Base-by-base conservation (phyloP, 257 asterid species). In the Lycium ferocissimum region DNA sequence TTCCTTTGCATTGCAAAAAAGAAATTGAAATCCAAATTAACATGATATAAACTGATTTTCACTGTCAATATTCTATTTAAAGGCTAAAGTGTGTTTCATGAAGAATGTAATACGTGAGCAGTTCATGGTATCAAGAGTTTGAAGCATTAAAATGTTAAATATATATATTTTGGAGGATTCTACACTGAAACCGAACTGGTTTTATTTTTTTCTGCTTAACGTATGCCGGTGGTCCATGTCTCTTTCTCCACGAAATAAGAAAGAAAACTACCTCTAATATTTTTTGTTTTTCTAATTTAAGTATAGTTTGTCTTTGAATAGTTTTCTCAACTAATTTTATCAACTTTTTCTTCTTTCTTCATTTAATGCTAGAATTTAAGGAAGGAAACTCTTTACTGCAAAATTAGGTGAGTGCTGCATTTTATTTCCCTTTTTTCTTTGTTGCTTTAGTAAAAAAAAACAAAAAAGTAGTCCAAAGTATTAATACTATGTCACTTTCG, bases 301-400 rank as follows among this genome's bases (percentile, higher is more conserved):
- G 7, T 75, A 75, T 75, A 75, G 13, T 75, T 75, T 75, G 61
- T 75, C 61, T 49, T 47, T 75, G 43, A 47, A 20, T 84, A 78
- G 71, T 54, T 83, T 75, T 84, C 89, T 88, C 92, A 89, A 89
- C 89, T 65, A 86, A 91, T 84, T 62, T 75, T 85, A 76, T 85
- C 85, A 43, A 86, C 43, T 86, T 76, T 22, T 7, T 84, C 12
- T 67, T 57, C 61, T 15, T 83, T 73, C 65, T 13, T 81, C 86
- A 89, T 91, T 91, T 1, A 89, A 81, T 91, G 92, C 90, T 54
- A 20, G 47, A 87, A 86, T 67, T 89, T 85, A 85, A 81, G 81
- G 70, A 45, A 82, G 0, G 73, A 18, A 78, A 40, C 84, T 47
- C 70, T 12, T 83, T 84, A 79, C 90, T 58, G 82, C 87, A 87